Percentiles rank a stretch among this genome's conserved stretches.
These are phyloP conservation scores for Cutaneotrichosporon dermatis DNA, from an alignment of 1,284 basidiomycete species.

Conservation along the genomic window DNA sequence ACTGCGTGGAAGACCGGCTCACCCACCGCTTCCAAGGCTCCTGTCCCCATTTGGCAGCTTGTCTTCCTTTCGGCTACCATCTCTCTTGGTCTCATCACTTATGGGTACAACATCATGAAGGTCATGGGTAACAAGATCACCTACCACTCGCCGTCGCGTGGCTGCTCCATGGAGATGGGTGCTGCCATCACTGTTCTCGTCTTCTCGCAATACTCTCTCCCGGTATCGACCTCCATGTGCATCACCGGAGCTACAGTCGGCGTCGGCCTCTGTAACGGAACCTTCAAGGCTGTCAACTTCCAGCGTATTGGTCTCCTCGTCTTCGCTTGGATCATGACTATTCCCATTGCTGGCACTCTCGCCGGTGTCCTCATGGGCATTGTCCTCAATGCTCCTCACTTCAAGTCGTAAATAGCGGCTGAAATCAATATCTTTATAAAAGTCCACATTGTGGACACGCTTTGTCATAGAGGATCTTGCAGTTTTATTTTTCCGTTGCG, in stretches of 20 bases:
- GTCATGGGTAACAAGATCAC: conserved; percentile 53
- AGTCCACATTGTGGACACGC: too few relatives aligned
- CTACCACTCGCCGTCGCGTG: conserved; percentile 51
- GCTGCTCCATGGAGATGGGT: conserved; percentile 52
- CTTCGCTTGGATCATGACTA: conserved; percentile 46
- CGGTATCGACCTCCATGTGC: conserved; percentile 51
- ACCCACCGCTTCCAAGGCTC: conserved; percentile 38
- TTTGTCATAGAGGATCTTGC: too few relatives aligned
- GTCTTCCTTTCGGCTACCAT: conserved; percentile 45
- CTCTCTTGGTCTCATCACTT: conserved; percentile 51
- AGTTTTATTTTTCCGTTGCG: too few relatives aligned
- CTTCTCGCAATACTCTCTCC: conserved; percentile 50
- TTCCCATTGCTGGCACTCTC: conserved; percentile 48
- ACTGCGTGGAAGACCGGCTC: conserved; percentile 44
- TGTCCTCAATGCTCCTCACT: conserved; percentile 47
- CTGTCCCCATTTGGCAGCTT: conserved; percentile 51
- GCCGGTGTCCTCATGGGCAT: conserved; percentile 44
- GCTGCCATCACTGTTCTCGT: conserved; percentile 51
- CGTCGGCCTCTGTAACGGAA: conserved; percentile 50
- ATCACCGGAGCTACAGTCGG: conserved; percentile 53
- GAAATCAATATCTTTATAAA: too few relatives aligned
- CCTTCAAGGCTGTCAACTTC: conserved; percentile 47
- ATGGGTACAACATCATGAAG: conserved; percentile 47
- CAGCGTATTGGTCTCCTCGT: conserved; percentile 32
- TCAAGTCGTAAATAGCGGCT: conserved; percentile 11